Conservation (phyloP, 2,329 filamentous ascomycete genomes). For the Sclerotinia subarctica region DNA sequence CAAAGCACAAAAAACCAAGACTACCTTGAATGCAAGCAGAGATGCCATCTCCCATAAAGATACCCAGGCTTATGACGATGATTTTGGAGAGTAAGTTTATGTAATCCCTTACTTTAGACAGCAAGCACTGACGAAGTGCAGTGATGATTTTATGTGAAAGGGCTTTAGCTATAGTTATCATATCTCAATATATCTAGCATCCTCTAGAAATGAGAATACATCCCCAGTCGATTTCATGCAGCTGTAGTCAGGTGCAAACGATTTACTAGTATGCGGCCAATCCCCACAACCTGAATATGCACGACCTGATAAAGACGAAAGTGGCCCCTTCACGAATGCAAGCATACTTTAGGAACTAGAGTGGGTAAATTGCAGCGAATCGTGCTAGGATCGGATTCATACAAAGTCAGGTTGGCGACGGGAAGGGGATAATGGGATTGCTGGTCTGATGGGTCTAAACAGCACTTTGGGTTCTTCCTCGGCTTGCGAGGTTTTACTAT, state of each 20-base stretch:
- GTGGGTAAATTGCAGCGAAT: background rate
- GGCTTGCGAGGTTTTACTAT: background rate
- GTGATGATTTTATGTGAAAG: conserved; percentile 71
- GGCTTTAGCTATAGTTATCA: conserved; percentile 17
- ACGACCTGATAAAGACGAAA: background rate
- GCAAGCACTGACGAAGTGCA: conserved; percentile 38
- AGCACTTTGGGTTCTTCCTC: background rate
- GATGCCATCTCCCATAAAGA: conserved; percentile 60
- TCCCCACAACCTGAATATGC: background rate
- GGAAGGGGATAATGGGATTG: background rate
- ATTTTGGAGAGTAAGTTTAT: conserved; percentile 76
- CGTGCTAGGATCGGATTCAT: background rate
- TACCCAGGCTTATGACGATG: conserved; percentile 74
- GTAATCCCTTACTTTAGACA: background rate
- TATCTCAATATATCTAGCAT: conserved; percentile 3
- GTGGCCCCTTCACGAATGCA: background rate
- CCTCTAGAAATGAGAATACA: background rate
- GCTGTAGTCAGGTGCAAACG: background rate
- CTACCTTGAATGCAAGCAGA: conserved; percentile 66
- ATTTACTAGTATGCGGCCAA: background rate
- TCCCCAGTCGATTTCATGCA: background rate
- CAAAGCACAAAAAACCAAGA: conserved; percentile 96
- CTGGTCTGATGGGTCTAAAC: conserved; percentile 4
- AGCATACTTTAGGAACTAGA: background rate
- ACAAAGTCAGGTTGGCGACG: background rate